Evolutionary conservation across 257 asterid species (phyloP).

Genomic region (Nicotiana tomentosiformis): DNA sequence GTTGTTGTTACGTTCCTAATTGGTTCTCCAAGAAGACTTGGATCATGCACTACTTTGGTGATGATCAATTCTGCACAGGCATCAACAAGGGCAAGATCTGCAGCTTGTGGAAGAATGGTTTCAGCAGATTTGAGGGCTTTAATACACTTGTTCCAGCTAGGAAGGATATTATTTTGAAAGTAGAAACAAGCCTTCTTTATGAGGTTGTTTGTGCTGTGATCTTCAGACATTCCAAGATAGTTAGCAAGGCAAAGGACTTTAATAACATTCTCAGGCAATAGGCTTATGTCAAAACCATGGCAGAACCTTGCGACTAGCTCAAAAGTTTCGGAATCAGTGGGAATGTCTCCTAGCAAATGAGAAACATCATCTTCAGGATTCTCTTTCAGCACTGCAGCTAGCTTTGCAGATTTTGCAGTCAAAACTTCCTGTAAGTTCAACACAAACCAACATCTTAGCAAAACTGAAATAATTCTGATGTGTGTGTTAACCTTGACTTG

Average conservation of each 20-base stretch:
- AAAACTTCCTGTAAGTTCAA: conserved; percentile 41
- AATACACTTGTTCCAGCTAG: conserved; percentile 64
- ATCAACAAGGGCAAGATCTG: conserved; percentile 39
- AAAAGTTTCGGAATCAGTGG: conserved; percentile 51
- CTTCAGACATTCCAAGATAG: conserved; percentile 72
- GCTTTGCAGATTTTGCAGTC: conserved; percentile 52
- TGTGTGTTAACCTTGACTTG: neutral
- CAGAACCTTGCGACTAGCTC: conserved; percentile 79
- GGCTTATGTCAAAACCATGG: conserved; percentile 49
- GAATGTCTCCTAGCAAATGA: conserved; percentile 40
- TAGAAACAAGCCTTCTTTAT: conserved; percentile 32
- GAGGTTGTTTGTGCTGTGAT: conserved; percentile 50
- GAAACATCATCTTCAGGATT: conserved; percentile 43
- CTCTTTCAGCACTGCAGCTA: conserved; percentile 35
- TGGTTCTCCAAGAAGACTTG: conserved; percentile 61
- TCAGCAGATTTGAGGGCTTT: conserved; percentile 54
- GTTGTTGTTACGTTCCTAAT: conserved; percentile 12
- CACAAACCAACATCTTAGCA: neutral
- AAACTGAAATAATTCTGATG: neutral
- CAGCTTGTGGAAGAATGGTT: conserved; percentile 42
- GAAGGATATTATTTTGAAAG: conserved; percentile 36
- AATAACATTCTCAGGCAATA: conserved; percentile 50
- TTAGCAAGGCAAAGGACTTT: conserved; percentile 55
- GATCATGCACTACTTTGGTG: conserved; percentile 38
- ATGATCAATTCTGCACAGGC: conserved; percentile 50